Base-by-base conservation (phyloP, 1,284 basidiomycete species). In the Omphalotus olearius region DNA sequence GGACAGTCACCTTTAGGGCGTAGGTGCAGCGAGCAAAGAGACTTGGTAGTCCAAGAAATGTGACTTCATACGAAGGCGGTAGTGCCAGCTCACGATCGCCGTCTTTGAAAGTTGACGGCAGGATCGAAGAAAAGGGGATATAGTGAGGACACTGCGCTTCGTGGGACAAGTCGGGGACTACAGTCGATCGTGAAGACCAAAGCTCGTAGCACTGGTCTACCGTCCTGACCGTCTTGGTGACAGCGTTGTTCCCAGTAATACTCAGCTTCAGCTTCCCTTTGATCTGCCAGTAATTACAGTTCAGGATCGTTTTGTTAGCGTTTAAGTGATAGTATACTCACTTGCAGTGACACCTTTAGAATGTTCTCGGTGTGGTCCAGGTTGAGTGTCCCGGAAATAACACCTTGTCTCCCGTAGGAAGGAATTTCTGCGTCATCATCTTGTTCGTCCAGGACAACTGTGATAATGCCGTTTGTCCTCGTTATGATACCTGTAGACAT, bases 21-120 rank as follows among this genome's bases (percentile, higher is more conserved):
- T 54, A 54, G 6, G n/a, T 35, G 48, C 48, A 54, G 23, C 47
- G 45, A 4, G 39, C 49, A 43, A 42, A 54, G 11, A 54, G 40
- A 18, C 48, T 45, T 11, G 53, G 48, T 26, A 50, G 42, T 26
- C 53, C 53, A 37, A 43, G 2, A 28, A 50, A 54, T 4, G 49
- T 51, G 13, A 50, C 45, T 28, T 54, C 53, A 26, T 54, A 54
- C 16, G 53, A 54, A 10, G 53, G 49, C 18, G 53, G 53, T 44
- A 54, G 38, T 4, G 53, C 28, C 28, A 39, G 38, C n/a, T 45
- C 44, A 4, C 35, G 38, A 26, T 33, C 38, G 28, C 48, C 53
- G 17, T 54, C 53, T 36, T 44, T 50, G 44, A 54, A 54, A 3
- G 48, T 54, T 4, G 53, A 33, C 6, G 53, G 53, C 25, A 54